Evolutionary conservation across 768 basidiomycete species (phyloP).

Genomic region (Coprinopsis marcescibilis): DNA sequence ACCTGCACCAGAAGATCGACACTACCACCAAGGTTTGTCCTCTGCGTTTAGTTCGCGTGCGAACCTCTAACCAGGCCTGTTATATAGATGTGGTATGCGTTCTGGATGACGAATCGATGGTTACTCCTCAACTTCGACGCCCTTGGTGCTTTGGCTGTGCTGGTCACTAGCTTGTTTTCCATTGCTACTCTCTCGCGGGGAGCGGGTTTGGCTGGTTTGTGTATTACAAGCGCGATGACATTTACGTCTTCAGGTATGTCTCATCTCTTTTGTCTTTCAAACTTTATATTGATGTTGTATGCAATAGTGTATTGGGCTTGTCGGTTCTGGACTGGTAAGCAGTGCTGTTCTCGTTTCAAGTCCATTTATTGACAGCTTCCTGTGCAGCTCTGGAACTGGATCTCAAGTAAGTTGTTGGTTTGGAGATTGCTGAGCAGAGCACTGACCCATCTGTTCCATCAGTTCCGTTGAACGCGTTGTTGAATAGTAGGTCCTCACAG

Average conservation of each 20-base stretch:
- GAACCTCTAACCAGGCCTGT: not conserved
- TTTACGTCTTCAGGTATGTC: slow-evolving; percentile 38
- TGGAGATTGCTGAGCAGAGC: not conserved
- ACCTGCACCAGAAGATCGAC: slow-evolving; percentile 69
- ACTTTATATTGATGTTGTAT: not conserved
- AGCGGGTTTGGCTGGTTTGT: slow-evolving; percentile 62
- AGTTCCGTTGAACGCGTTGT: slow-evolving; percentile 89
- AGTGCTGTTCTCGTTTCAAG: not conserved
- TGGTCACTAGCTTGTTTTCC: slow-evolving; percentile 73
- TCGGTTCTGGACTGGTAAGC: slow-evolving; percentile 41
- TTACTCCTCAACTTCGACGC: slow-evolving; percentile 77
- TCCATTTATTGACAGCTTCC: not conserved
- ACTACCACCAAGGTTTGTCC: slow-evolving; percentile 61
- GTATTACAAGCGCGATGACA: slow-evolving; percentile 67
- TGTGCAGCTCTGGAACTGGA: slow-evolving; percentile 53
- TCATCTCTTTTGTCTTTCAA: not conserved
- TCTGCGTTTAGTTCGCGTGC: not conserved
- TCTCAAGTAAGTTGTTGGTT: slow-evolving; percentile 50
- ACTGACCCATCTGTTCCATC: slow-evolving; percentile 3
- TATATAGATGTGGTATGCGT: slow-evolving; percentile 74
- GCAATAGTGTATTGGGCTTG: slow-evolving; percentile 45
- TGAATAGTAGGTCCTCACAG: slow-evolving; percentile 52
- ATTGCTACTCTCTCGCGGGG: slow-evolving; percentile 50
- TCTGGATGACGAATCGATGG: slow-evolving; percentile 91
- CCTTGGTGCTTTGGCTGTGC: slow-evolving; percentile 67